Evolutionary conservation across 2,329 filamentous ascomycete species (phyloP), one percentile per base, ranked within the genome.

Genomic region (Fusarium protoensiforme): DNA sequence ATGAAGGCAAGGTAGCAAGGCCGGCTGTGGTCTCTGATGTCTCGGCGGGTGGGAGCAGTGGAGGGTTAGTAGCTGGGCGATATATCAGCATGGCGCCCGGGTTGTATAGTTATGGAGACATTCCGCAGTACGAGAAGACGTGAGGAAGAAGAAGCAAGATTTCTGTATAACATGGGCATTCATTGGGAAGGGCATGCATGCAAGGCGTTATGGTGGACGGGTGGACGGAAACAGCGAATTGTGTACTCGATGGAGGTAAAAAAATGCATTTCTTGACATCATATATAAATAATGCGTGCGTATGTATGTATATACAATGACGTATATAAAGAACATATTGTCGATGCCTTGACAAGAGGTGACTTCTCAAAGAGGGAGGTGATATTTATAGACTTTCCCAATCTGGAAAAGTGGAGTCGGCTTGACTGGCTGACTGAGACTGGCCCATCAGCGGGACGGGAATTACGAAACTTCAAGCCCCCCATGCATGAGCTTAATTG

Each of bases 11-110:
- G 43, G 41, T 54, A n/a, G 67, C 66, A 24, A 62, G 65, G 20
- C 66, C 74, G 27, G 18, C 56, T 13, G 51, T 64, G 7, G 43
- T 58, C 10, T 61, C 64, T 13, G 68, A 72, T 24, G 46, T 43
- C 35, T 65, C 60, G n/a, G 48, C 65, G n/a, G 46, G 46, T n/a
- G 48, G 65, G 18, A 72, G 51, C 16, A 69, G 67, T 22, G 67
- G 66, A 33, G 73, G 41, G 22, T 39, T 69, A 56, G 53, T 62
- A 6, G 33, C 61, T 8, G 74, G 66, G 18, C 68, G 76, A 18
- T 78, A 78, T 4, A 78, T 78, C 22, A 78, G 76, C 31, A 78
- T 78, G 73, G 71, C 72, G 27, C 76, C 76, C 38, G 76, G 76
- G 5, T n/a, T 78, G 27, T 78, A 78, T 51, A 76, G 73, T 7